Evolutionary conservation across 805 yeast species (phyloP).

Genomic region (Starmerella davenportii): DNA sequence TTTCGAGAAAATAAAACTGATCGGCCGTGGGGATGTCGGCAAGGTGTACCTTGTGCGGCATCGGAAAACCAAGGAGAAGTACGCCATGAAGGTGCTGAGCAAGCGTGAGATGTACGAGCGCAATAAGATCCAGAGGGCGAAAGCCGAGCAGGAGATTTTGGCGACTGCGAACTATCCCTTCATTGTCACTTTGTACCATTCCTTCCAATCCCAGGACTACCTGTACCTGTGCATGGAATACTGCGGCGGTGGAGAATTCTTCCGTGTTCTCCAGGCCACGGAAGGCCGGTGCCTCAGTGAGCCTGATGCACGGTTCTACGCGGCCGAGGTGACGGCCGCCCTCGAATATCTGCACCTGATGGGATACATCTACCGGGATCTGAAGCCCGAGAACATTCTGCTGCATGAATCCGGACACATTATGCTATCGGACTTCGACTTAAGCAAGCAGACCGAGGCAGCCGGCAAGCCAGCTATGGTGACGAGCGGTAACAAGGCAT

Average conservation of each 20-base stretch:
- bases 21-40: slow-evolving; percentile 97
- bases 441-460: slow-evolving; percentile 71
- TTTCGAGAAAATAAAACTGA: slow-evolving; percentile 72
- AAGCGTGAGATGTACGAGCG: slow-evolving; percentile 90
- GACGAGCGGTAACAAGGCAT: slow-evolving; percentile 20
- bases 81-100: slow-evolving; percentile 81
- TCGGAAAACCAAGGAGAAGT: slow-evolving; percentile 50
- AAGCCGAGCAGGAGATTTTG: slow-evolving; percentile 91
- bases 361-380: slow-evolving; percentile 93
- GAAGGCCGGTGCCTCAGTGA: slow-evolving; percentile 72
- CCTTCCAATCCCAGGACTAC: slow-evolving; percentile 86
- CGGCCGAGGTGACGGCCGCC: slow-evolving; percentile 94
- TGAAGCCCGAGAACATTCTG: slow-evolving; percentile 89
- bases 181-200: slow-evolving; percentile 87
- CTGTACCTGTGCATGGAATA: slow-evolving; percentile 93
- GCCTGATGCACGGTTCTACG: slow-evolving; percentile 79
- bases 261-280: slow-evolving; percentile 85
- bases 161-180: slow-evolving; percentile 95
- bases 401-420: slow-evolving; percentile 95
- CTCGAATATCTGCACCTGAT: slow-evolving; percentile 84
- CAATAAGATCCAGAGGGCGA: slow-evolving; percentile 81
- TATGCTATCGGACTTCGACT: slow-evolving; percentile 91
- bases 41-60: slow-evolving; percentile 85
- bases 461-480: slow-evolving; percentile 61
- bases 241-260: slow-evolving; percentile 98